Percentiles rank a stretch among this genome's conserved stretches.
Evolutionary conservation across 2,329 filamentous ascomycete species (phyloP).

Genomic region (Xylaria sp.): DNA sequence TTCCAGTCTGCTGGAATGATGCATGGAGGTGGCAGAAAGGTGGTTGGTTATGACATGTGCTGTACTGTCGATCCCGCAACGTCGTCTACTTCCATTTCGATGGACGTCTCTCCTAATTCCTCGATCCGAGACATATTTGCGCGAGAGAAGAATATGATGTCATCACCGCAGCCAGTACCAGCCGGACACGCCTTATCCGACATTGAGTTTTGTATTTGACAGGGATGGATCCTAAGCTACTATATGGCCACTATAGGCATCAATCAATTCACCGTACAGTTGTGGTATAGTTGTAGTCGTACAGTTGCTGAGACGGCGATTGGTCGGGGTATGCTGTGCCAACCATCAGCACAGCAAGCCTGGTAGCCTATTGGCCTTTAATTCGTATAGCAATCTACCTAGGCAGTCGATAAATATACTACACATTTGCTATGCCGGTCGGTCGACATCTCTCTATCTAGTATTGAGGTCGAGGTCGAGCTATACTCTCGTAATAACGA

Average conservation of each 20-base stretch:
- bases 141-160: conserved; percentile 28
- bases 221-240: not conserved
- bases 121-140: not conserved
- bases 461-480: not conserved
- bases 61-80: conserved; percentile 28
- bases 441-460: not conserved
- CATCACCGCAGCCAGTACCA: conserved; percentile 12
- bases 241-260: not conserved
- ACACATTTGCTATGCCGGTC: not conserved
- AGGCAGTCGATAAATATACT: not conserved
- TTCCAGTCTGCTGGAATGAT: conserved; percentile 11
- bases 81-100: conserved; percentile 1
- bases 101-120: not conserved
- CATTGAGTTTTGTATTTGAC: not conserved
- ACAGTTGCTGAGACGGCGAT: not conserved
- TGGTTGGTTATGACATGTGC: conserved; percentile 13
- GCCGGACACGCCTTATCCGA: not conserved
- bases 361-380: not conserved
- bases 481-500: not conserved
- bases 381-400: not conserved
- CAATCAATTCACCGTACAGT: not conserved
- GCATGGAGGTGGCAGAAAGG: not conserved
- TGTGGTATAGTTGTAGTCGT: not conserved
- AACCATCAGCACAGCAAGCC: not conserved
- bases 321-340: not conserved